A percentile compares a stretch with the other conserved stretches of the same genome.
These are phyloP conservation scores for Theobroma grandiflorum DNA, from an alignment of 441 rosid genomes.

Conservation along the genomic window DNA sequence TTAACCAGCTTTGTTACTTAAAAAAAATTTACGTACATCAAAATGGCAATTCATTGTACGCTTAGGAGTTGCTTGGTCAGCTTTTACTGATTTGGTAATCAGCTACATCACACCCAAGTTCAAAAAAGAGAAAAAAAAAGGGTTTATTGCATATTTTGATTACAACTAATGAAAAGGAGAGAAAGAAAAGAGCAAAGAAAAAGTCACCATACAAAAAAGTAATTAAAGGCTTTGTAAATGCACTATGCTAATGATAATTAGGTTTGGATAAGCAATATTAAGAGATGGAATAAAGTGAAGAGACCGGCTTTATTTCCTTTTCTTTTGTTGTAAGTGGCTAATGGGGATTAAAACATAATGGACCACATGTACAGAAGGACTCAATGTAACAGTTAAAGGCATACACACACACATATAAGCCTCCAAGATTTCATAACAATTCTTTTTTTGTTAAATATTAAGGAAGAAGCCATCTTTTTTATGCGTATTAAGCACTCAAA, in stretches of 20 bases:
- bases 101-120: not conserved
- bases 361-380: not conserved
- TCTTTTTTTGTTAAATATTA: not conserved
- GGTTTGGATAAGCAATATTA: conserved; percentile 46
- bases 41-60: not conserved
- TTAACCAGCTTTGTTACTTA: no score
- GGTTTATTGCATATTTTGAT: not conserved
- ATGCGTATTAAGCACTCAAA: not conserved
- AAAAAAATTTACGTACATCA: no score
- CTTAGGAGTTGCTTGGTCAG: not conserved
- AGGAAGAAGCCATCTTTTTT: not conserved
- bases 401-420: not conserved
- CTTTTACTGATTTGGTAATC: not conserved
- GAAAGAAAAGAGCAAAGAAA: conserved; percentile 9
- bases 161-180: conserved; percentile 4
- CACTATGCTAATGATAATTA: conserved; percentile 34
- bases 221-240: conserved; percentile 35
- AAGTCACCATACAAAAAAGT: conserved; percentile 19
- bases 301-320: conserved; percentile 34
- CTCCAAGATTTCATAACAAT: not conserved
- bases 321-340: conserved; percentile 18
- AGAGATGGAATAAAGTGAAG: conserved; percentile 58
- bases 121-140: not conserved
- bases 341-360: conserved; percentile 24
- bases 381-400: conserved; percentile 46